phyloP scores from a whole-genome alignment of 139 green algal species.

The Coelastrella sp. region DNA sequence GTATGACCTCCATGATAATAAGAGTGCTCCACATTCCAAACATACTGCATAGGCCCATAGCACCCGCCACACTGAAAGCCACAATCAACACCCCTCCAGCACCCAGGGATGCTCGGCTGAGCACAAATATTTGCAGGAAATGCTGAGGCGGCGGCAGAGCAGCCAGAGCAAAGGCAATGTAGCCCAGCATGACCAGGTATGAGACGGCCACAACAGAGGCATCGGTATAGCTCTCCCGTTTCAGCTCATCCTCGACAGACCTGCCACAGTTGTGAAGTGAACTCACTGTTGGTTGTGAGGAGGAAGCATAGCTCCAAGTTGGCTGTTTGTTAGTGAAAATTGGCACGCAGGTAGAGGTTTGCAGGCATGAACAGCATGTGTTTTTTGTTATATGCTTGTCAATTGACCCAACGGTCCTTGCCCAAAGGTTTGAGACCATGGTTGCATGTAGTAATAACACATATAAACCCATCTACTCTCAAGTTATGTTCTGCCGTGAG shows the following conservation, averaged over 20 bases:
- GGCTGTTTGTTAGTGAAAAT: too few relatives aligned
- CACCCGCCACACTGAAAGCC: slow-evolving; percentile 74
- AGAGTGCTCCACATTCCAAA: slow-evolving; percentile 68
- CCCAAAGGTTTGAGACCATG: too few relatives aligned
- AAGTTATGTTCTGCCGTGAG: too few relatives aligned
- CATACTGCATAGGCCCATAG: slow-evolving; percentile 60
- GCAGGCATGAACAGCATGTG: not conserved
- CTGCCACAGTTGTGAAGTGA: slow-evolving; percentile 39
- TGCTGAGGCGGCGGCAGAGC: slow-evolving; percentile 55
- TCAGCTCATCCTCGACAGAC: slow-evolving; percentile 88
- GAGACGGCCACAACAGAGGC: slow-evolving; percentile 77
- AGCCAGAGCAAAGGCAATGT: slow-evolving; percentile 82
- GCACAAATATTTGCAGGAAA: slow-evolving; percentile 51
- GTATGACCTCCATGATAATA: slow-evolving; percentile 92
- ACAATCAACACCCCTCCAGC: slow-evolving; percentile 84
- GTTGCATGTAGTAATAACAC: too few relatives aligned
- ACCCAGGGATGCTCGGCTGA: slow-evolving; percentile 64
- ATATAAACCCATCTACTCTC: too few relatives aligned
- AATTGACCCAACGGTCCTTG: too few relatives aligned
- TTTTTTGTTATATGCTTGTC: too few relatives aligned
- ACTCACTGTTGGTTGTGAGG: not conserved
- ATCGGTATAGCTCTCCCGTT: slow-evolving; percentile 80
- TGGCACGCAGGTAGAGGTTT: too few relatives aligned
- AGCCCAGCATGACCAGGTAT: slow-evolving; percentile 90
- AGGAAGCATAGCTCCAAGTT: not conserved